Base-by-base conservation (phyloP, 2,329 filamentous ascomycete genomes). In the Stagonosporopsis chrysanthemi region DNA sequence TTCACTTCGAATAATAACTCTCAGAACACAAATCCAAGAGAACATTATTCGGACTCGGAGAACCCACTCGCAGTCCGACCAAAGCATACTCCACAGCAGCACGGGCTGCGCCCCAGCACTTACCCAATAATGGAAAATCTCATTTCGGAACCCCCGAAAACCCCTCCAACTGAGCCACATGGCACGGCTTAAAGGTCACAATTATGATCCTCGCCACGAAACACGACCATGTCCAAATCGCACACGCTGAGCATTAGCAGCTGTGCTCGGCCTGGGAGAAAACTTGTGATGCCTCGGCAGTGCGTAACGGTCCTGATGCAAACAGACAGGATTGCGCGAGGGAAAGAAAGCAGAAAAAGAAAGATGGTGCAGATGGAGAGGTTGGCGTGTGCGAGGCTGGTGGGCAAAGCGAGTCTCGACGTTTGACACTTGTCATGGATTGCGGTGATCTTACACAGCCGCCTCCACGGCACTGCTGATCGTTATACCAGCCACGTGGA, bases 401-500 rank as follows among this genome's bases (percentile, higher is more conserved):
- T 43, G 23, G 9, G 38, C 7, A 23, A 8, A 17, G 7, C 5
- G 22, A n/a, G 29, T 42, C 26, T n/a, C 22, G 36, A 5, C 39
- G 52, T 56, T 56, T 46, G 35, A 45, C 26, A 17, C 24, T 22
- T 56, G 53, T 45, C 53, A 46, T 38, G 29, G 35, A 39, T 51
- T 23, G 6, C 24, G 53, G 17, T 33, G 53, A 51, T 56, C 53
- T 43, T 28, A 42, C 46, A 41, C 41, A 23, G 40, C 44, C 41
- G 35, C 35, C 35, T 51, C 53, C 53, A 46, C 36, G 41, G 36
- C 26, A 38, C 22, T n/a, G 47, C 47, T 51, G 53, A 51, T 56
- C 53, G 47, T 42, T 29, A 51, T 56, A 15, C 26, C 52, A 41
- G 46, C 53, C 53, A 56, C 53, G 53, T 56, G 53, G 41, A 38